phyloP scores from a whole-genome alignment of 495 filamentous ascomycete species.

The Aspergillus sparsus region DNA sequence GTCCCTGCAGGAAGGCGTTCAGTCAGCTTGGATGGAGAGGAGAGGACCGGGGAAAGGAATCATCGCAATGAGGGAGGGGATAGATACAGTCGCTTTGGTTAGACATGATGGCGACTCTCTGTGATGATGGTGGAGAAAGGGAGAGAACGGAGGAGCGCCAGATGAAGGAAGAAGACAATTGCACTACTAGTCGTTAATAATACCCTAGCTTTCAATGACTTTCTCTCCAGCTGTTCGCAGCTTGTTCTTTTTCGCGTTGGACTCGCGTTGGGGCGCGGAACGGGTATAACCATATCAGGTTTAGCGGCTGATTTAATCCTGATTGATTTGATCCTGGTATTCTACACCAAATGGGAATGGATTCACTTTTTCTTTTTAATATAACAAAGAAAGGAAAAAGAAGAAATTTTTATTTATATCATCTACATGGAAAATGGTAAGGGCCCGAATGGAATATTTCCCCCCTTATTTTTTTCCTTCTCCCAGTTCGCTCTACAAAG shows the following conservation, averaged over 20 bases:
- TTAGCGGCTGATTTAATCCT: constrained; percentile 15
- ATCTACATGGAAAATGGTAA: too few species aligned
- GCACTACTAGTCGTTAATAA: background rate
- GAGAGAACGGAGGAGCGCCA: constrained; percentile 1
- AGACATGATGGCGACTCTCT: constrained; percentile 36
- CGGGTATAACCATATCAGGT: constrained; percentile 28
- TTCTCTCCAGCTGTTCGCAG: background rate
- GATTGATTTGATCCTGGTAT: too few species aligned
- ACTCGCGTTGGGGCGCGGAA: constrained; percentile 18
- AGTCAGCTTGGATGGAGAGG: constrained; percentile 14
- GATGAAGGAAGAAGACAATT: constrained; percentile 6
- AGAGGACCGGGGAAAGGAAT: background rate
- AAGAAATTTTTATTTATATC: too few species aligned
- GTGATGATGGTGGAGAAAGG: constrained; percentile 13
- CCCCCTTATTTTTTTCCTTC: too few species aligned
- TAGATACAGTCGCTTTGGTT: constrained; percentile 54
- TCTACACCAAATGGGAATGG: background rate
- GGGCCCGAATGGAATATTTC: too few species aligned
- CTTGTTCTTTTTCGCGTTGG: constrained; percentile 11
- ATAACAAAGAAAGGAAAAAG: too few species aligned
- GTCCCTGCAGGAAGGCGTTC: constrained; percentile 58
- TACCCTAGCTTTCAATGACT: background rate
- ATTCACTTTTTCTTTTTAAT: background rate
- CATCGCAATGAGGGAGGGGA: background rate
- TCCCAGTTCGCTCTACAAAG: too few species aligned